phyloP scores from a whole-genome alignment of 169 alveolate species.

The Plasmodium chabaudi region DNA sequence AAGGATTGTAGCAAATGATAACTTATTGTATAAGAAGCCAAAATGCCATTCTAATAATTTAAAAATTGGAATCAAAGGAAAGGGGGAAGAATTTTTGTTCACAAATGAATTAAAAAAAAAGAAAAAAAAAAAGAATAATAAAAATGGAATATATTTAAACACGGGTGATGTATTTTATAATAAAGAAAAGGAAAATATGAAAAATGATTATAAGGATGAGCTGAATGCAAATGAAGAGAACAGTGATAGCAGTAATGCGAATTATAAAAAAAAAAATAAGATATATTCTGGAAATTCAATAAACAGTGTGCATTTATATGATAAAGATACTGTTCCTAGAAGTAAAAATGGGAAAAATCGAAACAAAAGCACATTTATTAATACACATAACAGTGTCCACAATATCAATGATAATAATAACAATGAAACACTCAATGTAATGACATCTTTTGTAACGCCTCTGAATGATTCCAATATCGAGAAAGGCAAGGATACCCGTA shows the following conservation, averaged over 20 bases:
- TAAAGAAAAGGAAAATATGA: conserved; percentile 41
- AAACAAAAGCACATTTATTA: conserved; percentile 8
- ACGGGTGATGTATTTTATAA: conserved; percentile 1
- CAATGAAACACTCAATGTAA: conserved; percentile 14
- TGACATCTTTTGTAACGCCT: conserved; percentile 21
- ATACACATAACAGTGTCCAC: background rate
- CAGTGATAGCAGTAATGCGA: background rate
- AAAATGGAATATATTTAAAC: background rate
- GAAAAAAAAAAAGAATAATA: conserved; percentile 24
- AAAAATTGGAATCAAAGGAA: conserved; percentile 19
- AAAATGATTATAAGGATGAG: conserved; percentile 2
- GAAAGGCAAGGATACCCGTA: background rate
- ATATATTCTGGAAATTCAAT: background rate
- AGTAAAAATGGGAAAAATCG: background rate
- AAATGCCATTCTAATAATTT: conserved; percentile 6
- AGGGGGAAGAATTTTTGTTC: background rate
- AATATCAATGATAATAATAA: conserved; percentile 10
- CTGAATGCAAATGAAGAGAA: conserved; percentile 1
- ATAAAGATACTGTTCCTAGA: background rate
- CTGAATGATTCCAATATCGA: conserved; percentile 5
- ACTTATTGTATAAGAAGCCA: conserved; percentile 9
- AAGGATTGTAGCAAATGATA: background rate
- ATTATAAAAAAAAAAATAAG: background rate
- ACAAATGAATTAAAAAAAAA: background rate
- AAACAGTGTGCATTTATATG: background rate